phyloP scores from a whole-genome alignment of 2,329 filamentous ascomycete genomes.

The Fusarium fujikuroi region DNA sequence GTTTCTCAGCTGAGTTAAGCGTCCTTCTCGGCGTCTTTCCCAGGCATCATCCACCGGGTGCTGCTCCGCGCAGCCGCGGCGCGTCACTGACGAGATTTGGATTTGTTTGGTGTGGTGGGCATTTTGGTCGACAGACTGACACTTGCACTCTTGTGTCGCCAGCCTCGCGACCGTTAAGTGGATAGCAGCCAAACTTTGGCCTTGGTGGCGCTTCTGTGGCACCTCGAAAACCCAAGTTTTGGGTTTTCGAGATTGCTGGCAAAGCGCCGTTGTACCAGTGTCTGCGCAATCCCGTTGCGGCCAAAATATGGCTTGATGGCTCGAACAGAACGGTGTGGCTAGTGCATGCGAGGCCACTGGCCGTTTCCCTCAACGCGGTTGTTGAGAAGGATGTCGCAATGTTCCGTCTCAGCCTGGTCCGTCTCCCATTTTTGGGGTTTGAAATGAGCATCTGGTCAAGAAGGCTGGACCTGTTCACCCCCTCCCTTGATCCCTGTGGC shows the following conservation, averaged over 20 bases:
- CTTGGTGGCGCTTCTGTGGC: constrained; percentile 27
- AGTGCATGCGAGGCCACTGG: constrained; percentile 33
- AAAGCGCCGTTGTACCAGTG: constrained; percentile 10
- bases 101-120: constrained; percentile 24
- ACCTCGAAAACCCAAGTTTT: constrained; percentile 13
- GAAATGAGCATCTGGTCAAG: constrained; percentile 33
- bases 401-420: constrained; percentile 39
- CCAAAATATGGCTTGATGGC: constrained; percentile 11
- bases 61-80: constrained; percentile 29
- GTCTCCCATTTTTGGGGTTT: constrained; percentile 35
- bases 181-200: constrained; percentile 13
- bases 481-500: constrained; percentile 45
- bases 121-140: constrained; percentile 16
- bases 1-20: constrained; percentile 45
- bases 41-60: constrained; percentile 34
- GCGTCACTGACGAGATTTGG: constrained; percentile 37
- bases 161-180: constrained; percentile 39
- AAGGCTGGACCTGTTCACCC: constrained; percentile 31
- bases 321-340: constrained; percentile 37
- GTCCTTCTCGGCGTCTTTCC: constrained; percentile 34
- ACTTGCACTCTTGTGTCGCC: constrained; percentile 14
- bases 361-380: constrained; percentile 19
- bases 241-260: constrained; percentile 21
- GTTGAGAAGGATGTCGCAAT: constrained; percentile 40
- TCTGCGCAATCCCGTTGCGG: constrained; percentile 3